Percentiles rank a stretch among this genome's conserved stretches.
Evolutionary conservation across 768 basidiomycete species (phyloP).

Genomic region (Leccinum fibrillosum): DNA sequence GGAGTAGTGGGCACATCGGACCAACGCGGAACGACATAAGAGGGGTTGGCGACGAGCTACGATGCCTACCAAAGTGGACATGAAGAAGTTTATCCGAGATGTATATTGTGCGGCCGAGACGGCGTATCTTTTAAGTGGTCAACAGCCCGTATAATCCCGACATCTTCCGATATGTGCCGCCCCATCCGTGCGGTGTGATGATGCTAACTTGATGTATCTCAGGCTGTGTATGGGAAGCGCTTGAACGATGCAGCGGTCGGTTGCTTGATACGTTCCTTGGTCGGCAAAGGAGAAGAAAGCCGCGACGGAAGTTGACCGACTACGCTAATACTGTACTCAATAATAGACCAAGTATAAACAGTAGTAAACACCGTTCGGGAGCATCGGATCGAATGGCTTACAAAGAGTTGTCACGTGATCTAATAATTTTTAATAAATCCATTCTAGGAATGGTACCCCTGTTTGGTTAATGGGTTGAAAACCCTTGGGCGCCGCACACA

Average conservation of each 20-base stretch:
- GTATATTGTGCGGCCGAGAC: neutral
- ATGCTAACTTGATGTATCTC: neutral
- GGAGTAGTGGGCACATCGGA: neutral
- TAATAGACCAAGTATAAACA: neutral
- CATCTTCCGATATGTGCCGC: slow-evolving; percentile 20
- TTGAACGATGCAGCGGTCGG: neutral
- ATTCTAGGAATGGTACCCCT: slow-evolving; percentile 6
- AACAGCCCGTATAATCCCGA: slow-evolving; percentile 26
- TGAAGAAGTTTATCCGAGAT: neutral
- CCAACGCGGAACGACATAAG: slow-evolving; percentile 11
- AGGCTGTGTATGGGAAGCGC: neutral
- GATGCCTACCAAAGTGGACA: slow-evolving; percentile 16
- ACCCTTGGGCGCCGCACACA: slow-evolving; percentile 4
- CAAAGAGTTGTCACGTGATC: slow-evolving; percentile 2
- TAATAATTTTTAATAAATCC: neutral
- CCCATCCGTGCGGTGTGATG: neutral
- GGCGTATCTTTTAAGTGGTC: slow-evolving; percentile 20
- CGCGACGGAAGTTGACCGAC: neutral
- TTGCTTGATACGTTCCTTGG: neutral
- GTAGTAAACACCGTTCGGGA: neutral
- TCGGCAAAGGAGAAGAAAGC: too few species aligned
- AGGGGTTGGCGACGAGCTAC: slow-evolving; percentile 8
- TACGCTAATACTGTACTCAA: neutral
- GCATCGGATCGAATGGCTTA: neutral
- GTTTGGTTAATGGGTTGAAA: neutral